Conservation (phyloP, 108 stramenopile genomes). For the Pelagomonas calceolata region DNA sequence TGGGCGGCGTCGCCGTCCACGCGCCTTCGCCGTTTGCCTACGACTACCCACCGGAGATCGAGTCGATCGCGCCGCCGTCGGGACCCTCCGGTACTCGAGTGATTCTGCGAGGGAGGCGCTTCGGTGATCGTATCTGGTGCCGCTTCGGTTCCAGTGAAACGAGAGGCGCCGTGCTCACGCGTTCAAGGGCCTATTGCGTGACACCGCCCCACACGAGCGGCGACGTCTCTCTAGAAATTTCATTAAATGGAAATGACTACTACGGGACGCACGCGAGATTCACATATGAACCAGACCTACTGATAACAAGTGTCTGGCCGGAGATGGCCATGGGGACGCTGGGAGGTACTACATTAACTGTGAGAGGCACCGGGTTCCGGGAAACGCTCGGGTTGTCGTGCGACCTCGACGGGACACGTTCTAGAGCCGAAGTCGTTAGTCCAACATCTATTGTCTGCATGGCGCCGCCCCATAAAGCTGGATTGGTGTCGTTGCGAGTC, state of each 20-base stretch:
- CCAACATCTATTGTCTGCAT: neutral
- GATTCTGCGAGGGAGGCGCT: neutral
- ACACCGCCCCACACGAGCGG: neutral
- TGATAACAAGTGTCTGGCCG: neutral
- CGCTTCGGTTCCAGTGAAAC: neutral
- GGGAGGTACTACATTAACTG: neutral
- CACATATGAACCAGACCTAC: neutral
- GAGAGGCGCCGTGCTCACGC: neutral
- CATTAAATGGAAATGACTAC: neutral
- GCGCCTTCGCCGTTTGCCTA: too few species aligned
- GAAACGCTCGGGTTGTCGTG: constrained; percentile 8
- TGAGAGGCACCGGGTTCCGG: constrained; percentile 4
- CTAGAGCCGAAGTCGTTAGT: neutral
- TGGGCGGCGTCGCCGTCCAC: neutral
- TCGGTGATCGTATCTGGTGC: neutral
- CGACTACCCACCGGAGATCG: neutral
- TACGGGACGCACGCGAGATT: neutral
- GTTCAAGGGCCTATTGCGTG: neutral
- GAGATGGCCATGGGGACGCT: neutral
- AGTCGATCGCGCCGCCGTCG: neutral
- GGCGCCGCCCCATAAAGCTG: constrained; percentile 12
- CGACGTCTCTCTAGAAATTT: neutral
- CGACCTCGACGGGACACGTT: neutral
- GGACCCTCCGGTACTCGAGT: neutral
- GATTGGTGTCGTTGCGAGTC: constrained; percentile 18